Base-by-base conservation (phyloP, 176 grass and related monocot species). In the Otatea glauca region DNA sequence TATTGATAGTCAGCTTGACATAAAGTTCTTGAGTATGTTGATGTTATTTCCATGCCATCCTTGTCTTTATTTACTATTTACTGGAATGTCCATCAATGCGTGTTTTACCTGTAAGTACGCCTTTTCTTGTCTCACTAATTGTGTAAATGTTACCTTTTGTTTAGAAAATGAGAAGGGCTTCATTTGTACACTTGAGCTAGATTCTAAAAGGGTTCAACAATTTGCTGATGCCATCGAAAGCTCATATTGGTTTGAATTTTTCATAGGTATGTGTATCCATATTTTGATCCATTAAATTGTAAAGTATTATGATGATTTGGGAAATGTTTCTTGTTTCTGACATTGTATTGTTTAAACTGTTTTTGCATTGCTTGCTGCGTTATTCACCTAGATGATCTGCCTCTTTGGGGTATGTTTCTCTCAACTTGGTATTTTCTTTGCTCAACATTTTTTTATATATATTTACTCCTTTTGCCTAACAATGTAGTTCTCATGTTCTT, bases 241-340 rank as follows among this genome's bases (percentile, higher is more conserved):
- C 81, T 92, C 87, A 21, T 98, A 98, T 87, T 98, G 96, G 96
- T 98, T 93, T 55, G 96, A 98, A 72, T 94, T 98, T 73, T 98
- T 98, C 86, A 98, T 98, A 78, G 96, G 96, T 98, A 86, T 76
- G 54, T 80, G 35, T 20, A 53, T 87, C 20, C 44, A 56, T 87
- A 78, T 86, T 84, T 92, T 14, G 4, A 64, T 68, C 4, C 9
- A 51, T 68, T 85, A 32, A 75, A 21, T 77, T 80, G 41, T 24
- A 9, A 71, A 41, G 20, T 25, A 23, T 70, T 81, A 64, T 76
- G 20, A 58, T 86, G 53, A 68, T 79, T 83, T 68, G 15, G 14
- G 20, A 34, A 41, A 41, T 65, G 12, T n/a, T 83, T 70, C 13
- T 48, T 59, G 77, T 70, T 89, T 78, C 62, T 92, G 38, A 83